phyloP scores from a whole-genome alignment of 2,329 filamentous ascomycete genomes.

The Tetracladium maxilliforme region DNA sequence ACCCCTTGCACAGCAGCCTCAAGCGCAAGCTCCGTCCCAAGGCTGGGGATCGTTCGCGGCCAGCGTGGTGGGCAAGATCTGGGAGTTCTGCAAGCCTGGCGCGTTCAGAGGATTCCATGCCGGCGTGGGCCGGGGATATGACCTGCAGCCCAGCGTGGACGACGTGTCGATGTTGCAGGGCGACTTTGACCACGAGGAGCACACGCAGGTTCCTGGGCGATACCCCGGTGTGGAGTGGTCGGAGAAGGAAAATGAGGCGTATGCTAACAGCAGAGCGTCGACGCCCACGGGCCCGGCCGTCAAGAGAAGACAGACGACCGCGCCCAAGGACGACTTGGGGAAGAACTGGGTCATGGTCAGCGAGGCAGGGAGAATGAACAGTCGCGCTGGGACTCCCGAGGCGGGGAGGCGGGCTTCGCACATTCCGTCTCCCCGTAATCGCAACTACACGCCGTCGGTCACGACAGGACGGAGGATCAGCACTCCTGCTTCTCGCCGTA shows the following conservation, averaged over 20 bases:
- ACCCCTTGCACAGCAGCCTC: no score
- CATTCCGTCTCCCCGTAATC: conserved; percentile 1
- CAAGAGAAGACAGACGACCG: conserved; percentile 19
- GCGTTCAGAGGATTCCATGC: conserved; percentile 78
- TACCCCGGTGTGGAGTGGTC: neutral
- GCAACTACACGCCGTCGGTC: conserved; percentile 4
- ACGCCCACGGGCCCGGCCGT: conserved; percentile 10
- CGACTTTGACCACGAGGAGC: neutral
- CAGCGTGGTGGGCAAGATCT: conserved; percentile 61
- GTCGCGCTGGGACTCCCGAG: conserved; percentile 5
- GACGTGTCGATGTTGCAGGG: neutral
- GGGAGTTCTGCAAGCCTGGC: conserved; percentile 64
- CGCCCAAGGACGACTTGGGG: conserved; percentile 37
- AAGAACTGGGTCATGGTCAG: conserved; percentile 66
- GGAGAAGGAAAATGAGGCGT: conserved; percentile 1
- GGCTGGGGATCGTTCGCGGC: no score
- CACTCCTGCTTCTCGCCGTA: conserved; percentile 16
- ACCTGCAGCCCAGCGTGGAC: conserved; percentile 18
- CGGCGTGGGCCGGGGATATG: conserved; percentile 63
- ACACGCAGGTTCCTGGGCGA: neutral
- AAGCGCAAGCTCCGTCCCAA: no score
- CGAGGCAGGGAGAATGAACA: no score
- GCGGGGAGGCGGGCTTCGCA: conserved; percentile 1
- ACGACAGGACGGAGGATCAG: conserved; percentile 12
- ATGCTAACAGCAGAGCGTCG: conserved; percentile 1